Conservation (phyloP, 2,329 filamentous ascomycete genomes). For the Arthroderma sp. region DNA sequence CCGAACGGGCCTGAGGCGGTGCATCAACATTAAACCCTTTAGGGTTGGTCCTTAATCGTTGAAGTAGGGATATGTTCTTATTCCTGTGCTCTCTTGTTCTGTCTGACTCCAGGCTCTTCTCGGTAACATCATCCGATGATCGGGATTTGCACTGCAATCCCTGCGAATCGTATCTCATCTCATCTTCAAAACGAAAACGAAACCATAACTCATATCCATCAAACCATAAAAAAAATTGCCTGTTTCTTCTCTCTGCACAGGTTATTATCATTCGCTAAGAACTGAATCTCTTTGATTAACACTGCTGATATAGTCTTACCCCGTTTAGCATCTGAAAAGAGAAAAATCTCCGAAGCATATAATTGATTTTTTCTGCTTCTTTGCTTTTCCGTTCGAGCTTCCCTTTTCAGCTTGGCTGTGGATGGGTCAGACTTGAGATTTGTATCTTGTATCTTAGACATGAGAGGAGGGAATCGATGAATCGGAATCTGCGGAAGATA, state of each 20-base stretch:
- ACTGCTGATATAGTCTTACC: background rate
- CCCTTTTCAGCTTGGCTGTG: background rate
- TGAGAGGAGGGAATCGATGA: background rate
- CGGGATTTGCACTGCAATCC: slow-evolving; percentile 3
- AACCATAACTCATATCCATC: background rate
- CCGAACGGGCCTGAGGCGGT: background rate
- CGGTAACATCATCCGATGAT: slow-evolving; percentile 2
- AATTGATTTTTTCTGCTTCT: background rate
- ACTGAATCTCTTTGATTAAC: background rate
- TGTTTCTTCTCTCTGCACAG: background rate
- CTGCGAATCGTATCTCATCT: slow-evolving; percentile 3
- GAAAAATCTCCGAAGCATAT: background rate
- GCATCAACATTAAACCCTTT: background rate
- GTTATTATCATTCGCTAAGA: background rate
- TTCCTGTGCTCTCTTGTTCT: background rate
- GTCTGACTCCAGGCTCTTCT: background rate
- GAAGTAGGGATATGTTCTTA: background rate
- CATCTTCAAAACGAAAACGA: slow-evolving; percentile 4
- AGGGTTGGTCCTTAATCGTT: background rate
- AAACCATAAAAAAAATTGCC: background rate
- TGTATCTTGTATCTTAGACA: background rate
- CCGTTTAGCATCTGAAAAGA: background rate
- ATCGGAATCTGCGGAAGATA: background rate
- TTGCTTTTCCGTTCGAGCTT: background rate
- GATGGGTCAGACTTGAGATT: background rate